A percentile compares a stretch with the other conserved stretches of the same genome.
phyloP scores from a whole-genome alignment of 2,329 filamentous ascomycete genomes.

The Exophiala mesophila region DNA sequence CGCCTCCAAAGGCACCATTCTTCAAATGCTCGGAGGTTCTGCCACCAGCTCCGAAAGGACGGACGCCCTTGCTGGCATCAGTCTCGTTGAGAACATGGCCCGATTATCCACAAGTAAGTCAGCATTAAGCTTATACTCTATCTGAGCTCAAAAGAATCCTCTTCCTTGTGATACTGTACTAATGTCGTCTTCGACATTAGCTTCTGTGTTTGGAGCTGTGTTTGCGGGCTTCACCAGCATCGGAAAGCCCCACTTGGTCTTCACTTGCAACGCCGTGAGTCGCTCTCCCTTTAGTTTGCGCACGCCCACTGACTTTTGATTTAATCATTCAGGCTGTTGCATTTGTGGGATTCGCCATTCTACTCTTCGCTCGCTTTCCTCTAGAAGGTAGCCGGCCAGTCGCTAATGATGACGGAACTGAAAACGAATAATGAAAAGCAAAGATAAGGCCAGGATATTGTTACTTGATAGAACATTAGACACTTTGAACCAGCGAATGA shows the following conservation, averaged over 20 bases:
- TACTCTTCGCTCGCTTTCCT: constrained; percentile 25
- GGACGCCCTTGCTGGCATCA: constrained; percentile 65
- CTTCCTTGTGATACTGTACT: not conserved
- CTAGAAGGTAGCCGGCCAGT: constrained; percentile 19
- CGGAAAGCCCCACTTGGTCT: constrained; percentile 58
- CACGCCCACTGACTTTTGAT: not conserved
- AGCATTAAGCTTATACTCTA: too few relatives aligned
- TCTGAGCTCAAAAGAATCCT: not conserved
- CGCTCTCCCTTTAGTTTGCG: not conserved
- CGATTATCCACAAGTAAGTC: constrained; percentile 51
- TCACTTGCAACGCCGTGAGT: constrained; percentile 57
- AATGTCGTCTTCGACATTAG: too few relatives aligned
- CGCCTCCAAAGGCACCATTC: constrained; percentile 67
- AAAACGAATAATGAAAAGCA: too few relatives aligned
- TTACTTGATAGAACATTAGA: too few relatives aligned
- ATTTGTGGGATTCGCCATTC: constrained; percentile 22
- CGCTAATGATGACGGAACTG: too few relatives aligned
- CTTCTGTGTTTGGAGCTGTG: constrained; percentile 61
- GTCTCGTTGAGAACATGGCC: constrained; percentile 65
- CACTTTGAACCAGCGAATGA: too few relatives aligned
- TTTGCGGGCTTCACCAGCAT: constrained; percentile 60
- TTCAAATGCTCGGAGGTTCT: constrained; percentile 60
- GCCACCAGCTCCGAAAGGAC: constrained; percentile 44
- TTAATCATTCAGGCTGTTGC: constrained; percentile 22
- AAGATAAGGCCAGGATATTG: too few relatives aligned